Base-by-base conservation (phyloP, 176 grass and related monocot genomes). In the Cocos nucifera region DNA sequence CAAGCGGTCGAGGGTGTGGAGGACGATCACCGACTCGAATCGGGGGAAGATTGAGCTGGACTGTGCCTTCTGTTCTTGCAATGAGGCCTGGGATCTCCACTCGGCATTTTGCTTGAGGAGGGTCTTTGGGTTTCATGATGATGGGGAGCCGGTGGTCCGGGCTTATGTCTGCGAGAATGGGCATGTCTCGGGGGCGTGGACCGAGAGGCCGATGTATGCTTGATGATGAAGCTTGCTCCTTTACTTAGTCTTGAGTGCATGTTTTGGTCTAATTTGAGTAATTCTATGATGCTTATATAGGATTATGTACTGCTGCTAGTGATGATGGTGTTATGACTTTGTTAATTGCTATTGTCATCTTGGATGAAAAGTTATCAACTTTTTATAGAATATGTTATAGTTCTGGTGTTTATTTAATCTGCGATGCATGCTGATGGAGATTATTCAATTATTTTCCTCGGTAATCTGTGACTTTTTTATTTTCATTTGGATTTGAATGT, bases 151-250 rank as follows among this genome's bases (percentile, higher is more conserved):
- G 3, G 84, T 98, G 5, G 87, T 98, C 9, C 80, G 93, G 67
- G 93, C 93, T 4, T 92, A 74, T 70, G 93, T 91, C 49, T 98
- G 93, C 58, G 79, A 98, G 76, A 98, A 98, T 55, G 93, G 93
- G 0, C 93, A 98, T 76, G 93, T 98, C 30, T 78, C 93, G 1
- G 93, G 93, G 30, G 84, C 87, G 2, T 98, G 93, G 93, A 98
- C 93, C 1, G 93, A 98, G 44, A 86, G 70, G 5, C 78, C 93
- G 3, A 81, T 98, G 76, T 92, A 92, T 78, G 77, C 69, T 54
- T 88, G 74, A 95, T 51, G 0, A 44, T 62, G 58, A 29, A 29
- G 22, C 73, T 19, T 10, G 1, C 35, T 44, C 35, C 35, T 44
- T 9, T 14, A 14, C 35, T 15, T 18, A 28, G 32, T 5, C 22